Percentiles rank a stretch among this genome's conserved stretches.
These are phyloP conservation scores for Escovopsis weberi DNA, from an alignment of 2,329 filamentous ascomycete species.

Conservation along the genomic window DNA sequence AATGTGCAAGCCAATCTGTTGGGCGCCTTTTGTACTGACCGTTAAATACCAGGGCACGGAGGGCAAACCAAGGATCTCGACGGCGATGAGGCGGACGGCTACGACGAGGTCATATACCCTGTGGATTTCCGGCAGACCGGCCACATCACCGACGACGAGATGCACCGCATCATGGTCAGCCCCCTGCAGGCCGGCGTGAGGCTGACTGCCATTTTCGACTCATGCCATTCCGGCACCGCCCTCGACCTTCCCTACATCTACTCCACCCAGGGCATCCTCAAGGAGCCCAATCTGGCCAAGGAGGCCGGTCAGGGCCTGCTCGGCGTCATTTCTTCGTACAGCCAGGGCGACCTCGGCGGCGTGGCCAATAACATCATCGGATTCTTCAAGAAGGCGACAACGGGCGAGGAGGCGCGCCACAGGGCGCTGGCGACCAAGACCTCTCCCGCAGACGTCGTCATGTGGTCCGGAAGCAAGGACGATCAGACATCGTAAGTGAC, in stretches of 20 bases:
- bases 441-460: conserved; percentile 85
- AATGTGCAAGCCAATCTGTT: background rate
- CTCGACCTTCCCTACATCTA: conserved; percentile 55
- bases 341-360: conserved; percentile 61
- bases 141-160: conserved; percentile 72
- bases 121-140: conserved; percentile 69
- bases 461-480: conserved; percentile 97
- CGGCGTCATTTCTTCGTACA: conserved; percentile 43
- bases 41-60: conserved; percentile 45
- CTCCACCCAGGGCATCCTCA: conserved; percentile 53
- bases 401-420: conserved; percentile 67
- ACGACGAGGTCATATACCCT: conserved; percentile 73
- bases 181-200: conserved; percentile 42
- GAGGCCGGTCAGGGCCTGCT: conserved; percentile 52
- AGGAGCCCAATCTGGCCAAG: conserved; percentile 53
- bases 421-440: conserved; percentile 79
- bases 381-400: conserved; percentile 79
- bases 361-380: conserved; percentile 69
- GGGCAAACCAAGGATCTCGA: conserved; percentile 70
- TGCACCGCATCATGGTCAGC: conserved; percentile 58
- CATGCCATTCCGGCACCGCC: conserved; percentile 52
- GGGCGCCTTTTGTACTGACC: background rate
- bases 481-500: conserved; percentile 73
- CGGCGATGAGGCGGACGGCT: conserved; percentile 68
- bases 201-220: conserved; percentile 49